Evolutionary conservation across 83 land plant genomes (phyloP).

Genomic region (Picea abies): DNA sequence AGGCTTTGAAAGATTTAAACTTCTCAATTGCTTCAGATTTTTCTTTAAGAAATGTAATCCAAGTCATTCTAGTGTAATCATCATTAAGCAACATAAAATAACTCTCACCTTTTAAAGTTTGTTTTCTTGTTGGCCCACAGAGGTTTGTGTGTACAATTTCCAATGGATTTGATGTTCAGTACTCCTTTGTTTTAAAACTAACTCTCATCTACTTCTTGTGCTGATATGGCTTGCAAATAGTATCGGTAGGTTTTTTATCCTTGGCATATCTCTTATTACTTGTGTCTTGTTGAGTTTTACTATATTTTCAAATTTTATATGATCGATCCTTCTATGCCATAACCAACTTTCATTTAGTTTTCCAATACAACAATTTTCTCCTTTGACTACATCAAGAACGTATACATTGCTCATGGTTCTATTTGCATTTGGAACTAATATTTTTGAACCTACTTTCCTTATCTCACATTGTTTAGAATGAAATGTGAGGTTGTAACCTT

Average conservation of each 20-base stretch:
- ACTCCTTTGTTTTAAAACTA: not conserved
- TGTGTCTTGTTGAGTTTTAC: not conserved
- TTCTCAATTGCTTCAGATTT: too few species aligned
- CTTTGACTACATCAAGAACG: too few species aligned
- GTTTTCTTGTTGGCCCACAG: not conserved
- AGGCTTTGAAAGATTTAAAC: too few species aligned
- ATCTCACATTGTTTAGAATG: too few species aligned
- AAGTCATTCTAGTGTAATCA: not conserved
- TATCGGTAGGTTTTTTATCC: not conserved
- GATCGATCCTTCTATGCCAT: not conserved
- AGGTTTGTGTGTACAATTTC: not conserved
- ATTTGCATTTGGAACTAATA: too few species aligned
- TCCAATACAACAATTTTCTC: too few species aligned
- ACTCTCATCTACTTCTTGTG: not conserved
- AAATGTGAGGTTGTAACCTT: too few species aligned
- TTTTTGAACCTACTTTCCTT: too few species aligned
- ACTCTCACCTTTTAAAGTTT: not conserved
- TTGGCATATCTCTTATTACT: not conserved
- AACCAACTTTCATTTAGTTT: too few species aligned
- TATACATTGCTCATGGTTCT: too few species aligned
- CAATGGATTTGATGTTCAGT: not conserved
- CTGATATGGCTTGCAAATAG: not conserved
- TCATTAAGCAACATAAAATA: not conserved
- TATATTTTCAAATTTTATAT: not conserved
- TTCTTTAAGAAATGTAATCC: too few species aligned